Evolutionary conservation across 2,329 filamentous ascomycete genomes (phyloP), one percentile per base, ranked within the genome.

Genomic region (Hirsutella thompsonii): DNA sequence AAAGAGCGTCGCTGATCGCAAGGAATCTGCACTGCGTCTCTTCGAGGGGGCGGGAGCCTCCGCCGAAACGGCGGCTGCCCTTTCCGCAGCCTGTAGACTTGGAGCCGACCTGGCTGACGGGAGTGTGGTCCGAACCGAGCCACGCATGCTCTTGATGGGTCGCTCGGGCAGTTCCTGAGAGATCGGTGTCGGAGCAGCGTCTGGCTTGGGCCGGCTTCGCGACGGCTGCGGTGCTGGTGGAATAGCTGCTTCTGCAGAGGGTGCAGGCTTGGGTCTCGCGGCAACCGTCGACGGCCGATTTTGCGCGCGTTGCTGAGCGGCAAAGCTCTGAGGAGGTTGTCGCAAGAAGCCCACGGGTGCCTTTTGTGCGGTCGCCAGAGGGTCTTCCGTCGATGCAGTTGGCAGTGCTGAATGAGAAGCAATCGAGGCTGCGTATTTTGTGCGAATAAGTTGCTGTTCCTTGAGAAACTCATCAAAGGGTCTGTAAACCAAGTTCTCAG

Each of bases 301-400:
- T 46, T 77, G 75, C 20, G 74, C 72, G 48, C 77, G 63, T 49
- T 81, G 77, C 48, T 81, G 77, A 3, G 77, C 77, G 11, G 77
- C 77, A 55, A 80, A 81, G 53, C 77, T 81, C 52, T 81, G 76
- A 9, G 74, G 74, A 2, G 68, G 73, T 29, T 67, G 70, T 29
- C 68, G 65, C 19, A 77, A 55, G 5, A 76, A 57, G 4, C 65
- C 66, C 0, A 63, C 57, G 0, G 64, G 59, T 1, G 55, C 54
- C 39, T 56, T 56, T 44, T 65, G 62, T 4, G 55, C 49, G 33
- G 50, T 39, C 8, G 52, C 47, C 10, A 53, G 51, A 34, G 59
- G 57, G 26, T 69, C 62, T 26, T 64, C 62, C 9, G 37, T 11
- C 26, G 28, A 14, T n/a, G 37, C 37, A 9, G 54, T 53, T 2